Percentiles rank a stretch among this genome's conserved stretches.
Conservation (phyloP, 78 protist species). For the Dictyostelium intermedium region DNA sequence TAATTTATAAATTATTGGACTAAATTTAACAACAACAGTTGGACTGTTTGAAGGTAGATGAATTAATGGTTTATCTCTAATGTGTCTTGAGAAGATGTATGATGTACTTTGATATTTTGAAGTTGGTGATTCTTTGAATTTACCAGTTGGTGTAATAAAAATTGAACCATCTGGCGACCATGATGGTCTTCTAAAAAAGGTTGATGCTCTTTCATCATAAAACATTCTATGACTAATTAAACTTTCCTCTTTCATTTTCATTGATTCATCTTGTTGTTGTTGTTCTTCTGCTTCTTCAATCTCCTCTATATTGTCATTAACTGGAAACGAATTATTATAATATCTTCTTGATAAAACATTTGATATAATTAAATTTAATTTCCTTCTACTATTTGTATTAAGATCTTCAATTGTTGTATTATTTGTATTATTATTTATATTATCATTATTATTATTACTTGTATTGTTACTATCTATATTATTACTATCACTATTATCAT, state of each 20-base stretch:
- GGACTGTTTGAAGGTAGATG: constrained; percentile 62
- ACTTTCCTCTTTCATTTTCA: background rate
- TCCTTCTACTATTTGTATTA: background rate
- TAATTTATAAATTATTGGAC: constrained; percentile 28
- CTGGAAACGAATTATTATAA: background rate
- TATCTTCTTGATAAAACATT: constrained; percentile 32
- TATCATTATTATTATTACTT: no score
- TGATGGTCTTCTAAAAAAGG: constrained; percentile 72
- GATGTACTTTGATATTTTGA: constrained; percentile 36
- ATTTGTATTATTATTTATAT: background rate
- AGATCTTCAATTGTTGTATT: background rate
- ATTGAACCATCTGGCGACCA: constrained; percentile 79
- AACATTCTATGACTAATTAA: constrained; percentile 33
- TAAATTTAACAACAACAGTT: constrained; percentile 43
- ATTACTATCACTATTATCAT: background rate
- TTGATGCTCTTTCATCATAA: constrained; percentile 68
- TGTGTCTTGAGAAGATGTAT: constrained; percentile 63
- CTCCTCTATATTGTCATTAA: background rate
- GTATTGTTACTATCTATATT: no score
- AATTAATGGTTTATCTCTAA: constrained; percentile 33
- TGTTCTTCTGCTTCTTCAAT: constrained; percentile 18
- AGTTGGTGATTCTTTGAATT: constrained; percentile 27
- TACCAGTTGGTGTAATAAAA: constrained; percentile 71
- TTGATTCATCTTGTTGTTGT: background rate
- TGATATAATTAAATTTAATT: constrained; percentile 14